These are phyloP conservation scores for Parathielavia hyrcaniae DNA, from an alignment of 495 filamentous ascomycete species.

Conservation along the genomic window DNA sequence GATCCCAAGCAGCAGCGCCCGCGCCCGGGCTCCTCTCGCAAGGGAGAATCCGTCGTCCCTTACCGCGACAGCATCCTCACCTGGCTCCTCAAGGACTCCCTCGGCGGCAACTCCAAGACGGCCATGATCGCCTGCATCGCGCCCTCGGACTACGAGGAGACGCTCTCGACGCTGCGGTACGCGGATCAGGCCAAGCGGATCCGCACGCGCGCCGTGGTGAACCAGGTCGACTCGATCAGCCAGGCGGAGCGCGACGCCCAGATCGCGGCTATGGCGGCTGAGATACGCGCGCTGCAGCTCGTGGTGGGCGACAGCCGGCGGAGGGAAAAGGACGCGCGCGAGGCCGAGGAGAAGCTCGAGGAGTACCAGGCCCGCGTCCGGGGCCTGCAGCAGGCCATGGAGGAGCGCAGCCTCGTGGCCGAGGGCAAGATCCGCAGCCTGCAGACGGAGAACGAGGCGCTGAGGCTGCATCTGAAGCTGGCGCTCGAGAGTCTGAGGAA, in stretches of 20 bases:
- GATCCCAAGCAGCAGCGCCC: constrained; percentile 52
- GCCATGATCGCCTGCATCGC: constrained; percentile 99
- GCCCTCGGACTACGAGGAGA: constrained; percentile 94
- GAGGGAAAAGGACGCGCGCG: constrained; percentile 42
- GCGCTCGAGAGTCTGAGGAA: constrained; percentile 82
- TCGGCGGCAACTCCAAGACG: constrained; percentile 94
- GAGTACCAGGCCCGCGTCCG: constrained; percentile 86
- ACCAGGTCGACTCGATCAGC: constrained; percentile 75
- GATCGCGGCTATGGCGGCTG: constrained; percentile 88
- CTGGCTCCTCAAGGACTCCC: constrained; percentile 89
- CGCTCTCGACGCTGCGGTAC: constrained; percentile 89
- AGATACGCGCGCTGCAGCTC: constrained; percentile 77
- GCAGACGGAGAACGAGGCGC: constrained; percentile 80
- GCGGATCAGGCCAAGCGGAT: constrained; percentile 97
- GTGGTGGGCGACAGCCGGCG: constrained; percentile 55
- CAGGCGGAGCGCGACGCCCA: constrained; percentile 87
- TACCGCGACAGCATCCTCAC: constrained; percentile 97
- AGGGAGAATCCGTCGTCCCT: constrained; percentile 66
- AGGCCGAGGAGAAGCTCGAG: constrained; percentile 69
- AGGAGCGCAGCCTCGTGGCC: constrained; percentile 76
- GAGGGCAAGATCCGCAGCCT: constrained; percentile 87
- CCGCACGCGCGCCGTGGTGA: constrained; percentile 91
- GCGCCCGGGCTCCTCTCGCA: constrained; percentile 26
- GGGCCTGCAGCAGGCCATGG: constrained; percentile 87
- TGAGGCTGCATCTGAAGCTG: constrained; percentile 77